Percentiles rank a stretch among this genome's conserved stretches.
Evolutionary conservation across 1,284 basidiomycete species (phyloP).

Genomic region (Moniliophthora roreri): DNA sequence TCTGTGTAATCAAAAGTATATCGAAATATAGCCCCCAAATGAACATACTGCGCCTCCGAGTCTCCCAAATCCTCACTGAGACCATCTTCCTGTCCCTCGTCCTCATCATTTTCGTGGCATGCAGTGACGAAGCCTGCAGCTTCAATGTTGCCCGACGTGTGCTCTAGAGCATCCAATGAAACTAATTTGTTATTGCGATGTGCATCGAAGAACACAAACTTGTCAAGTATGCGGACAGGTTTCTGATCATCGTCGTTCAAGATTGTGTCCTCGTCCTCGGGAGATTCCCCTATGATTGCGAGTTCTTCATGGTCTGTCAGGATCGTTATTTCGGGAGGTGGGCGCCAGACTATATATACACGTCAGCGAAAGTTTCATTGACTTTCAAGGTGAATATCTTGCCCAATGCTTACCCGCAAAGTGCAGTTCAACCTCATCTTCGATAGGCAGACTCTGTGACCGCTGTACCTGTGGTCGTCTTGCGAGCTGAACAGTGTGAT

Average conservation of each 20-base stretch:
- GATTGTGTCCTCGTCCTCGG: neutral
- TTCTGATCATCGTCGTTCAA: neutral
- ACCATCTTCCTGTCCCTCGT: neutral
- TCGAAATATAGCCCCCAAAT: neutral
- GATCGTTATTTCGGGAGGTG: too few species aligned
- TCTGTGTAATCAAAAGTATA: neutral
- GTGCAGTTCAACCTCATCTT: too few species aligned
- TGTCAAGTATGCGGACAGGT: neutral
- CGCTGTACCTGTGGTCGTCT: too few species aligned
- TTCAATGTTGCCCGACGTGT: neutral
- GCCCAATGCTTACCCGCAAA: too few species aligned
- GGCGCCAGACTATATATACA: too few species aligned
- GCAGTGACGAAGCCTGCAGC: neutral
- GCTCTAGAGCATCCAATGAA: neutral
- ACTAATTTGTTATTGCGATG: neutral
- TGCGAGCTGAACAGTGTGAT: too few species aligned
- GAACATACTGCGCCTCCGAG: neutral
- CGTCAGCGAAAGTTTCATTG: too few species aligned
- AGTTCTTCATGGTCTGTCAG: neutral
- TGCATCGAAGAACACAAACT: neutral
- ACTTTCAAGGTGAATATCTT: too few species aligned
- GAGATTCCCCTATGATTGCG: neutral
- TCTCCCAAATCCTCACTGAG: neutral
- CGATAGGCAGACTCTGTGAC: too few species aligned
- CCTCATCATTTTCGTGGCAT: neutral